Conservation (phyloP, 2,329 filamentous ascomycete species). For the Lizonia empirigonia region DNA sequence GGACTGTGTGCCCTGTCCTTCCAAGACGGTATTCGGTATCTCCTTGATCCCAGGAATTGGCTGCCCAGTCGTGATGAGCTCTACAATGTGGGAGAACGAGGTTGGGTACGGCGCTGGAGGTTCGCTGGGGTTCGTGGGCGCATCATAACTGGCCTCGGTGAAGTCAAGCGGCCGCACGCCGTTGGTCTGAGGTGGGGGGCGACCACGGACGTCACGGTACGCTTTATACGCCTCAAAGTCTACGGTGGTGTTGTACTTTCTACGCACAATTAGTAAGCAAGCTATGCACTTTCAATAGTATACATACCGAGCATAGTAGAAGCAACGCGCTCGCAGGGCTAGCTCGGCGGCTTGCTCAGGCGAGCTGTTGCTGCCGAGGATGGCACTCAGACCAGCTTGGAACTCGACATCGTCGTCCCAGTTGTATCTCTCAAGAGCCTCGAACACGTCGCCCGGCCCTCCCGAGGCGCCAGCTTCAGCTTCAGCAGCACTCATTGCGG, state of each 20-base stretch:
- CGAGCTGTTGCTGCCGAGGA: constrained; percentile 63
- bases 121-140: constrained; percentile 29
- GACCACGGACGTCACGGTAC: constrained; percentile 58
- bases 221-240: constrained; percentile 71
- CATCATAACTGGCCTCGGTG: constrained; percentile 14
- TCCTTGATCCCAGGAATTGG: constrained; percentile 86
- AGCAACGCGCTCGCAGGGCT: constrained; percentile 70
- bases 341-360: constrained; percentile 62
- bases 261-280: constrained; percentile 15
- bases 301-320: constrained; percentile 64
- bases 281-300: background rate
- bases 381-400: constrained; percentile 69
- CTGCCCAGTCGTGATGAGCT: constrained; percentile 80
- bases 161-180: constrained; percentile 19
- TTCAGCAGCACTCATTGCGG: constrained; percentile 13
- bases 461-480: constrained; percentile 23
- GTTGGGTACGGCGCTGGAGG: constrained; percentile 74
- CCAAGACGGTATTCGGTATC: constrained; percentile 79
- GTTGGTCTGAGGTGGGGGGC: constrained; percentile 28
- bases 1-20: constrained; percentile 67
- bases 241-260: constrained; percentile 57
- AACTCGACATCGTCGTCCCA: constrained; percentile 73
- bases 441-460: constrained; percentile 54
- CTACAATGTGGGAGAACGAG: constrained; percentile 83
- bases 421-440: constrained; percentile 67